Conservation (phyloP, 2,329 filamentous ascomycete species). For the Colletotrichum sp. region DNA sequence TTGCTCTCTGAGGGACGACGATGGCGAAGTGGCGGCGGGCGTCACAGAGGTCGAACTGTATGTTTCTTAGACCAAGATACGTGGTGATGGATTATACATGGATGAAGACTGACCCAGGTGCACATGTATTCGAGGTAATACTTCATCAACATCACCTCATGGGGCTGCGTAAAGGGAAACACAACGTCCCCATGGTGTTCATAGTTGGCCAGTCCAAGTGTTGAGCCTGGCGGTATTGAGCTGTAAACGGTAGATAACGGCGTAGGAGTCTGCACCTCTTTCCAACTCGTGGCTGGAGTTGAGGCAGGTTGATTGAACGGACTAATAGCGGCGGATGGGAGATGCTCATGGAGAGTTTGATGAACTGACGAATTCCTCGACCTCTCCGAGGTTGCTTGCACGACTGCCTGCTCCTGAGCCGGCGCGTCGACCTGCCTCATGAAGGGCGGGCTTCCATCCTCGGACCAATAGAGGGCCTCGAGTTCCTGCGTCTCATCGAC, state of each 20-base stretch:
- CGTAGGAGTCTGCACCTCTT: neutral
- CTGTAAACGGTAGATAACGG: neutral
- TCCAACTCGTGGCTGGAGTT: neutral
- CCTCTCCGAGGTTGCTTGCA: neutral
- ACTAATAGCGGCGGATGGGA: neutral
- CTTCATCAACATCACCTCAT: constrained; percentile 29
- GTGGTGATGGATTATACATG: too few species aligned
- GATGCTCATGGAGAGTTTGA: neutral
- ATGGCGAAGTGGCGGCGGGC: constrained; percentile 48
- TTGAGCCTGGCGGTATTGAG: neutral
- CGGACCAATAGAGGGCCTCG: constrained; percentile 10
- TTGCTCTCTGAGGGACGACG: constrained; percentile 55
- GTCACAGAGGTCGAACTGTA: constrained; percentile 20
- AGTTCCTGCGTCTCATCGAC: constrained; percentile 17
- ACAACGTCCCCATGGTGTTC: constrained; percentile 6
- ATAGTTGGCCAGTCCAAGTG: constrained; percentile 10
- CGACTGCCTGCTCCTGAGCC: neutral
- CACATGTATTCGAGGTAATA: constrained; percentile 33
- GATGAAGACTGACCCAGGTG: constrained; percentile 24
- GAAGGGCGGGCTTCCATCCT: neutral
- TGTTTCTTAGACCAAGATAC: neutral
- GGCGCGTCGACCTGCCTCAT: neutral
- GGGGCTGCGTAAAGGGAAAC: constrained; percentile 25
- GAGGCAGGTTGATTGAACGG: neutral
- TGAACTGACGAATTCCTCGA: neutral